Evolutionary conservation across 441 rosid genomes (phyloP).

Genomic region (Euphorbia neoarborescens): DNA sequence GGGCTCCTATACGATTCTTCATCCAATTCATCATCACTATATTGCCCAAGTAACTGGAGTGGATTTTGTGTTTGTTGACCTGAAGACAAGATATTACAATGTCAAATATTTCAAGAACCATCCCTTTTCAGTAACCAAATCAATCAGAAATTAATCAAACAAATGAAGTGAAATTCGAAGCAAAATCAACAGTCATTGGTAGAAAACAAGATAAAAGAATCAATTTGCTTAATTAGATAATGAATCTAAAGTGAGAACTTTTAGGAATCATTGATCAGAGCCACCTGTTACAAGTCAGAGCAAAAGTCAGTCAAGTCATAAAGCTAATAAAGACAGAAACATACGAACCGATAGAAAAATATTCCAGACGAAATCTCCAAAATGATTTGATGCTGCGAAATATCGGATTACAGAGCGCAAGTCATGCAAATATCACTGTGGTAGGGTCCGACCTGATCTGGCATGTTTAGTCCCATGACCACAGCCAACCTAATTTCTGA

Average conservation of each 20-base stretch:
- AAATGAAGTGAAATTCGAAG: conserved; percentile 18
- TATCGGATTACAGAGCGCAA: conserved; percentile 48
- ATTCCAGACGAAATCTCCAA: conserved; percentile 61
- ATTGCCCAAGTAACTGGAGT: conserved; percentile 79
- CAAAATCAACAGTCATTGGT: conserved; percentile 13
- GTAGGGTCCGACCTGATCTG: conserved; percentile 65
- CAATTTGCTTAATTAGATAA: conserved; percentile 15
- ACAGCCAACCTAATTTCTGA: conserved; percentile 67
- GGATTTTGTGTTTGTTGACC: conserved; percentile 72
- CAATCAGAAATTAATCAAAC: conserved; percentile 21
- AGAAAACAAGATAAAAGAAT: conserved; percentile 12
- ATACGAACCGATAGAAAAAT: conserved; percentile 81
- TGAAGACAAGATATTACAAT: conserved; percentile 39
- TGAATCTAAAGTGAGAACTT: conserved; percentile 19
- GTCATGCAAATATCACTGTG: conserved; percentile 59
- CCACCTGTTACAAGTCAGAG: conserved; percentile 62
- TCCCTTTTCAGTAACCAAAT: conserved; percentile 5
- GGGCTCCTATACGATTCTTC: conserved; percentile 35
- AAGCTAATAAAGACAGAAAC: conserved; percentile 76
- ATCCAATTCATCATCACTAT: conserved; percentile 81
- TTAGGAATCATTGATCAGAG: conserved; percentile 28
- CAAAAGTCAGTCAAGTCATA: conserved; percentile 49
- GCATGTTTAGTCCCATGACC: conserved; percentile 58
- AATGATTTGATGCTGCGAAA: conserved; percentile 52
- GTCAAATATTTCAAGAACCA: conserved; percentile 31